These are phyloP conservation scores for Colletotrichum sp. DNA, from an alignment of 2,329 filamentous ascomycete species.

Conservation along the genomic window DNA sequence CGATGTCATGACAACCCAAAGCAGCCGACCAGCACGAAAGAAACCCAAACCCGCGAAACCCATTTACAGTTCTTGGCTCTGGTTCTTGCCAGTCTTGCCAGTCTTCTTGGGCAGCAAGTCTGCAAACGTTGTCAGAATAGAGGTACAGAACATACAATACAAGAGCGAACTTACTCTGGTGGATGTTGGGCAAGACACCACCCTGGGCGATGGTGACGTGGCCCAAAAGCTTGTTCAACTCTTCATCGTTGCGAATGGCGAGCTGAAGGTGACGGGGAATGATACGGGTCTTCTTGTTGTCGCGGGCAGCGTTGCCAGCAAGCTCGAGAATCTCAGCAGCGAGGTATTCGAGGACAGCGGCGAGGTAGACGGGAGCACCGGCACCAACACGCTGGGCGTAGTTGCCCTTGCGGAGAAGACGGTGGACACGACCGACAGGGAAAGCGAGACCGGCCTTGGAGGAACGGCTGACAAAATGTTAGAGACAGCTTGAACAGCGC, in stretches of 20 bases:
- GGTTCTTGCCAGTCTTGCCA: conserved; percentile 88
- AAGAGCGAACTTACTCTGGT: conserved; percentile 77
- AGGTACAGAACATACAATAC: not conserved
- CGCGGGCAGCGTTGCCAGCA: conserved; percentile 96
- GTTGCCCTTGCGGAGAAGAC: conserved; percentile 98
- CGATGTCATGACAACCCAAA: conserved; percentile 82
- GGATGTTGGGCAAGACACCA: conserved; percentile 96
- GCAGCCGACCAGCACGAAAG: conserved; percentile 64
- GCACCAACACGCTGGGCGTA: conserved; percentile 99
- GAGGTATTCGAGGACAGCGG: conserved; percentile 97
- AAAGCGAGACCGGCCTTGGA: conserved; percentile 99
- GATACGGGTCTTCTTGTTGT: conserved; percentile 99
- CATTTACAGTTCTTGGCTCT: conserved; percentile 91
- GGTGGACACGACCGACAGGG: conserved; percentile 98
- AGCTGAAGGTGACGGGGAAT: conserved; percentile 99
- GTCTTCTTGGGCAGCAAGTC: conserved; percentile 99
- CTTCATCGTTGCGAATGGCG: conserved; percentile 99
- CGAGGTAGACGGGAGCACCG: conserved; percentile 95
- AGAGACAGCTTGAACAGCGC: not conserved
- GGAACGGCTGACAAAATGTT: conserved; percentile 75
- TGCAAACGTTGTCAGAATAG: conserved; percentile 51
- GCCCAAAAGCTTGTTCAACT: conserved; percentile 97
- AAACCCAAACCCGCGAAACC: conserved; percentile 54
- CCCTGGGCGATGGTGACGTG: conserved; percentile 97
- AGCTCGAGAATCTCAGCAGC: conserved; percentile 98